Evolutionary conservation across 305 asterid species (phyloP), one percentile per base, ranked within the genome.

Genomic region (Petunia hybrid): DNA sequence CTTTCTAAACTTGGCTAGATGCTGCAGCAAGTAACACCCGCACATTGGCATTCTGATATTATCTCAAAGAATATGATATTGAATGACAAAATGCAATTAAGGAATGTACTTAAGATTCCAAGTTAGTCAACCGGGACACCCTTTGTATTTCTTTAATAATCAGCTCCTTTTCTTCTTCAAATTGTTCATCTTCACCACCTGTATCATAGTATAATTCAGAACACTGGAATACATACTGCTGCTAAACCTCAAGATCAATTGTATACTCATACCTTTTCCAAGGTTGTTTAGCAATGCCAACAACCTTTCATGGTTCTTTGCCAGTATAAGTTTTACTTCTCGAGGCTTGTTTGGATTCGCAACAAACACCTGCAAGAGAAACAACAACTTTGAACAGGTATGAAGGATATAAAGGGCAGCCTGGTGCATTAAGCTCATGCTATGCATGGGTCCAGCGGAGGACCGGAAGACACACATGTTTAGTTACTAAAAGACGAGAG

Each of bases 281-380:
- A 93, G 97, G 83, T 89, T 90, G 79, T 81, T 87, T 80, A 96
- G 97, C 88, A 96, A 88, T 40, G 55, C 94, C 90, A 96, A 65
- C 73, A 94, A 91, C 83, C 83, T 93, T 83, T 96, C 97, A 64
- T 89, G 95, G 88, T 96, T 96, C 88, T 91, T 96, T 2, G 94
- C 92, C 85, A 96, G 89, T 76, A 94, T 94, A 74, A 92, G 88
- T 87, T 95, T 96, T 84, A 94, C 82, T 80, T 96, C 98, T 76
- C 91, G 90, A 70, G 99, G 98, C 88, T 96, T 94, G 88, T 92
- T 91, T 10, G 99, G 99, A 89, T 96, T 96, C 51, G 99, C 99
- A 84, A 96, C 98, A 82, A 94, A 96, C 82, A 96, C 97, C 98
- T 94, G 93, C 55, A 81, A 66, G 40, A 62, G 78, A 80, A 53